phyloP scores from a whole-genome alignment of 192 early-diverging fungal genomes.

The Coemansia interrupta region DNA sequence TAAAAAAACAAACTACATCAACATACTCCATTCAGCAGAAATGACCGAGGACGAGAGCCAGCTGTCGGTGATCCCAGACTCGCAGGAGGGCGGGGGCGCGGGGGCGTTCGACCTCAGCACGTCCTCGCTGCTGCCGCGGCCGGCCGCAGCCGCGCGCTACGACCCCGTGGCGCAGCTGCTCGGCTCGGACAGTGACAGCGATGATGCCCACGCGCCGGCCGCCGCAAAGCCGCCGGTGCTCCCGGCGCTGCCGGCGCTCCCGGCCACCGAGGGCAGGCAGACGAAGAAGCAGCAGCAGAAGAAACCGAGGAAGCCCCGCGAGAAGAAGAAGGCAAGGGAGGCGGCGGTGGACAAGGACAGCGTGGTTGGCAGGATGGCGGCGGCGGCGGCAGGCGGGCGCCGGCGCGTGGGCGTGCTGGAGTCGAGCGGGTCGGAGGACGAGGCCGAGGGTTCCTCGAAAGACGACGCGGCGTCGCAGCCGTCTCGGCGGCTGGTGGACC shows the following conservation, averaged over 20 bases:
- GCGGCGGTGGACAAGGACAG: constrained; percentile 9
- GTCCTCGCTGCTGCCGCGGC: not conserved
- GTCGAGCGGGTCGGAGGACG: constrained; percentile 14
- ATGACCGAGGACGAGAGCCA: constrained; percentile 3
- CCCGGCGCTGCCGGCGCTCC: too few species aligned
- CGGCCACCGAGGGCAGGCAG: too few species aligned
- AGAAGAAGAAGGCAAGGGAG: not conserved
- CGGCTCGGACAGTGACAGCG: constrained; percentile 18
- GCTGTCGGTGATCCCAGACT: constrained; percentile 1
- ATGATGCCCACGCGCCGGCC: not conserved
- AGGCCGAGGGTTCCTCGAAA: constrained; percentile 6
- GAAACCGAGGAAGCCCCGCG: not conserved
- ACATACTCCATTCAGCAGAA: not conserved
- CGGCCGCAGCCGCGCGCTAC: constrained; percentile 1
- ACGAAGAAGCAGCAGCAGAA: not conserved
- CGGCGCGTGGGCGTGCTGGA: constrained; percentile 11
- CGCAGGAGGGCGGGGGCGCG: not conserved
- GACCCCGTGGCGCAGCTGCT: constrained; percentile 41
- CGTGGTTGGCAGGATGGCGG: constrained; percentile 19
- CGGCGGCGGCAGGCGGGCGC: not conserved
- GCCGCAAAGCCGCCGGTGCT: too few species aligned
- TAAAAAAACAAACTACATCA: not conserved
- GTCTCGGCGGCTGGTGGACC: not conserved
- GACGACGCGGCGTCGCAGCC: constrained; percentile 1
- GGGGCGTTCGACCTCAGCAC: not conserved